phyloP scores from a whole-genome alignment of 352 stramenopile genomes.

The Lagenidium giganteum region DNA sequence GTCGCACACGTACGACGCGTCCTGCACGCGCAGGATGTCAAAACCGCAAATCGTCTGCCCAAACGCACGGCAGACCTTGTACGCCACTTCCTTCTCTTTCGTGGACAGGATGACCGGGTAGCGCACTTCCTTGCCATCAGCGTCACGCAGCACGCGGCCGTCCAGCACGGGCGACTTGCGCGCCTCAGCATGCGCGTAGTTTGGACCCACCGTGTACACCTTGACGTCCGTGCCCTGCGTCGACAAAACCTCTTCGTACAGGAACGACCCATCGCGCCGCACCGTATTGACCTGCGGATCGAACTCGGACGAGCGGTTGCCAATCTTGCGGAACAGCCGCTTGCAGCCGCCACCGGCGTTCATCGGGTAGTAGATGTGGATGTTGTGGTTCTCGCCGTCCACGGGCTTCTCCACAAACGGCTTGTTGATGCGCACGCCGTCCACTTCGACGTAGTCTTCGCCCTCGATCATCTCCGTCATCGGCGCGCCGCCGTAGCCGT shows the following conservation, averaged over 20 bases:
- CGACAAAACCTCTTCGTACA: constrained; percentile 98
- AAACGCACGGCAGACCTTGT: constrained; percentile 80
- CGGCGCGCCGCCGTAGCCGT: constrained; percentile 77
- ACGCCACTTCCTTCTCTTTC: constrained; percentile 98
- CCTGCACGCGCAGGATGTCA: constrained; percentile 95
- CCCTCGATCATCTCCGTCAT: constrained; percentile 42
- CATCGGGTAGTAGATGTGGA: constrained; percentile 99
- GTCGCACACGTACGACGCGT: constrained; percentile 97
- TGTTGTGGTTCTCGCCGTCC: constrained; percentile 99
- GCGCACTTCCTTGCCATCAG: constrained; percentile 97
- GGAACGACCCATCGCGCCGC: constrained; percentile 86
- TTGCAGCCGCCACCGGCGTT: constrained; percentile 98
- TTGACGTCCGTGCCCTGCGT: constrained; percentile 99
- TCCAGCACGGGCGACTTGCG: constrained; percentile 99
- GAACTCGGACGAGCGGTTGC: constrained; percentile 91
- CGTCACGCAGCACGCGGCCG: constrained; percentile 96
- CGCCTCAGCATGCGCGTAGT: constrained; percentile 99
- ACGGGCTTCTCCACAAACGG: constrained; percentile 99
- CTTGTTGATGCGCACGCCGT: constrained; percentile 97
- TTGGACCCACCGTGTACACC: constrained; percentile 97
- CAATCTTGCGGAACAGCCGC: constrained; percentile 98
- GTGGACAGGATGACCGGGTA: constrained; percentile 99
- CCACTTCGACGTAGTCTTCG: constrained; percentile 79
- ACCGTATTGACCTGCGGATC: constrained; percentile 96
- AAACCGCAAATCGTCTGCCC: constrained; percentile 98